Conservation (phyloP, 2,329 filamentous ascomycete genomes). For the Epichloe glyceriae region DNA sequence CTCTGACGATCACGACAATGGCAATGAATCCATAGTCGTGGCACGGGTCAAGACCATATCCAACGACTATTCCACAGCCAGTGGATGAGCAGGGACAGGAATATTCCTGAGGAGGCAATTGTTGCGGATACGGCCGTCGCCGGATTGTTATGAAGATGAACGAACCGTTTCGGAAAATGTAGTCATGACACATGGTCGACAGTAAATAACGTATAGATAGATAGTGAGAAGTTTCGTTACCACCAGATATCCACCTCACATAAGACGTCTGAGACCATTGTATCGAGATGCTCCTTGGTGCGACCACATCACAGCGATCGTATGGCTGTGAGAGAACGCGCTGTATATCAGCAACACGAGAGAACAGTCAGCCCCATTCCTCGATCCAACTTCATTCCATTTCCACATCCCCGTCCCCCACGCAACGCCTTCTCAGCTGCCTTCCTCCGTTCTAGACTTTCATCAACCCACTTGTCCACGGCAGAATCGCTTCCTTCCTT, state of each 20-base stretch:
- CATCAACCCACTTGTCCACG: slow-evolving; percentile 62
- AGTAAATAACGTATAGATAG: background rate
- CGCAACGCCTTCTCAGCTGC: slow-evolving; percentile 22
- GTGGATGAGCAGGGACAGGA: background rate
- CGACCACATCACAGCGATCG: background rate
- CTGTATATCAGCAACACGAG: background rate
- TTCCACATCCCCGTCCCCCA: slow-evolving; percentile 26
- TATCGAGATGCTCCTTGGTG: background rate
- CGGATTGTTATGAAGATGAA: background rate
- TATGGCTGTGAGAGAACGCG: background rate
- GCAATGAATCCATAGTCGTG: background rate
- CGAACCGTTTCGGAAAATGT: background rate
- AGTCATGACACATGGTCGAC: background rate
- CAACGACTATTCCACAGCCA: slow-evolving; percentile 5
- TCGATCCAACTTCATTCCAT: slow-evolving; percentile 18
- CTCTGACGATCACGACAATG: slow-evolving; percentile 1
- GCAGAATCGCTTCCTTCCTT: slow-evolving; percentile 47
- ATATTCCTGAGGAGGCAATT: no score
- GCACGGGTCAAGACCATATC: slow-evolving; percentile 5
- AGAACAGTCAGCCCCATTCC: background rate
- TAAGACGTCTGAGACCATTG: background rate
- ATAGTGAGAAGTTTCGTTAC: background rate
- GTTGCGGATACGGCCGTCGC: no score
- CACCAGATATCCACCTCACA: background rate
- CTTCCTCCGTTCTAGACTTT: slow-evolving; percentile 46